Base-by-base conservation (phyloP, 805 yeast species). In the Jamesozyma hellenica region DNA sequence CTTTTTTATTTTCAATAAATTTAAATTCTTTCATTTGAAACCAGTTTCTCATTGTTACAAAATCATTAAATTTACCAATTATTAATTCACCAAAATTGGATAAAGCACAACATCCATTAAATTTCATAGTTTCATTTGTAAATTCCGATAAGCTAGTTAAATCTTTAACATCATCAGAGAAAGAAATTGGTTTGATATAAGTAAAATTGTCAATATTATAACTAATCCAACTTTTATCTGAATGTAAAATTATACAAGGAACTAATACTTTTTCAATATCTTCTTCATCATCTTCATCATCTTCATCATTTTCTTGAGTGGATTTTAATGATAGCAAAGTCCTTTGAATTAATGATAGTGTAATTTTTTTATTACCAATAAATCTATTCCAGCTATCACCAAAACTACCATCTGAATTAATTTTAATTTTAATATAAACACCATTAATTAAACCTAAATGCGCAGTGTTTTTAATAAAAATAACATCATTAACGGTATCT, bases 401-500 rank as follows among this genome's bases (percentile, higher is more conserved):
- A 12, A 81, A 55, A 16, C 75, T 68, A 3, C 95, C 96, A 3
- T 18, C 32, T 7, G 27, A 13, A 4, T 15, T 27, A 30, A 45
- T 28, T 5, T 64, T 60, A 0, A 85, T 72, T 14, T 79, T 65
- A 2, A 79, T 77, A 60, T 81, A 85, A 1, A 88, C 75, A 16
- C 97, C 97, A 56, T 78, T 84, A n/a, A 64, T 71, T 67, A 87
- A 68, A 1, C 96, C 96, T 36, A 86, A 71, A 58, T 87, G 94
- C 10, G 83, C 68, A 11, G 8, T 17, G 17, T 33, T 33, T 8
- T 40, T 28, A 8, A 51, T 44, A 6, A 58, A 43, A 42, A 61
- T 49, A 14, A 72, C 36, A 12, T 64, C 49, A 35, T 68, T 55
- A 5, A 73, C 68, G 1, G 69, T 60, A 7, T 86, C 72, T 30